Conservation (phyloP, 2,329 filamentous ascomycete genomes). For the Penicillium paneum region DNA sequence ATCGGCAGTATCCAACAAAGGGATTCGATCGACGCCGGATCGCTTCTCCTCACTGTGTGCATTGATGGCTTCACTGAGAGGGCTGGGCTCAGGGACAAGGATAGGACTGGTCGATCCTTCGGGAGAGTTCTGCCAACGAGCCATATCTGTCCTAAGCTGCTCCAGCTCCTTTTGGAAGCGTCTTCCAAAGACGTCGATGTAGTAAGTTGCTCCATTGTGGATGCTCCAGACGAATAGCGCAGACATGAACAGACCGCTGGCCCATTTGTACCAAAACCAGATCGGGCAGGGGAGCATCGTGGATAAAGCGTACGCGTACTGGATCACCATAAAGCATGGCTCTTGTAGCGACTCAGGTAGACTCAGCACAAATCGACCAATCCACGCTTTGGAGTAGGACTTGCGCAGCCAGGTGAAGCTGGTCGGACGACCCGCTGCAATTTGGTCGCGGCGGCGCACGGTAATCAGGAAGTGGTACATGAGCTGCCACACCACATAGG, state of each 20-base stretch:
- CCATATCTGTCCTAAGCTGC: slow-evolving; percentile 79
- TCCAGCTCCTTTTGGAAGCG: slow-evolving; percentile 96
- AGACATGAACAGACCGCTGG: slow-evolving; percentile 72
- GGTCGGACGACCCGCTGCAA: slow-evolving; percentile 89
- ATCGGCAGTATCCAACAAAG: slow-evolving; percentile 33
- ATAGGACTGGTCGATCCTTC: slow-evolving; percentile 33
- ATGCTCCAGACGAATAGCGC: slow-evolving; percentile 90
- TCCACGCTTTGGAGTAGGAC: slow-evolving; percentile 84
- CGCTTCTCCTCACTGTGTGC: slow-evolving; percentile 20
- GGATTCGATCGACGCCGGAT: slow-evolving; percentile 34
- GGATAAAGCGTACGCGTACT: slow-evolving; percentile 83
- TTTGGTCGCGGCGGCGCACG: slow-evolving; percentile 89
- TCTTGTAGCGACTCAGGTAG: slow-evolving; percentile 77
- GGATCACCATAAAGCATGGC: slow-evolving; percentile 90
- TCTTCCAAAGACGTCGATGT: slow-evolving; percentile 96
- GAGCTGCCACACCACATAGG: slow-evolving; percentile 90
- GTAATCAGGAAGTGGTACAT: slow-evolving; percentile 94
- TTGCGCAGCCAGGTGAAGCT: slow-evolving; percentile 96
- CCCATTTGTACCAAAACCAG: slow-evolving; percentile 88
- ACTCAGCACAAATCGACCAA: slow-evolving; percentile 78
- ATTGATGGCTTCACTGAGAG: slow-evolving; percentile 23
- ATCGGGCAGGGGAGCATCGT: slow-evolving; percentile 94
- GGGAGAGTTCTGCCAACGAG: slow-evolving; percentile 68
- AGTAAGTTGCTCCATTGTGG: slow-evolving; percentile 95
- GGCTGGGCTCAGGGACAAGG: slow-evolving; percentile 24